Evolutionary conservation across 352 stramenopile genomes (phyloP).

Genomic region (Phytophthora hybrid): DNA sequence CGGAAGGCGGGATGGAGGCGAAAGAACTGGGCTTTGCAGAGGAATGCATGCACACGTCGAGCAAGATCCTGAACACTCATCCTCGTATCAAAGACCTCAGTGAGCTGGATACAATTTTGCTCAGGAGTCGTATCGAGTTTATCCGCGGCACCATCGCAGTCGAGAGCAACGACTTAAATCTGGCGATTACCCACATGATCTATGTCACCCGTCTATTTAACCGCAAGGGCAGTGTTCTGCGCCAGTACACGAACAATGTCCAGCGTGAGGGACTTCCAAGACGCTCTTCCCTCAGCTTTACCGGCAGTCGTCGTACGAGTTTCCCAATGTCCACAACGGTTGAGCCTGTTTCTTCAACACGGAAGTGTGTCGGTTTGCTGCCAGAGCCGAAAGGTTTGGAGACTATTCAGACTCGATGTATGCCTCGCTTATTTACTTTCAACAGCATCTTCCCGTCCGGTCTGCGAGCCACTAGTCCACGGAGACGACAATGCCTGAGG

Average conservation of each 20-base stretch:
- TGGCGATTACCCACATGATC: conserved; percentile 69
- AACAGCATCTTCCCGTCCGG: conserved; percentile 46
- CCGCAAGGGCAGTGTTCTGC: conserved; percentile 67
- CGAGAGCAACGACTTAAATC: conserved; percentile 74
- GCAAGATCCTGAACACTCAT: conserved; percentile 66
- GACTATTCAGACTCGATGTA: conserved; percentile 39
- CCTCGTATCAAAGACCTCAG: conserved; percentile 51
- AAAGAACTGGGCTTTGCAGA: conserved; percentile 73
- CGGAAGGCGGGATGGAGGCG: conserved; percentile 61
- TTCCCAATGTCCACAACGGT: conserved; percentile 28
- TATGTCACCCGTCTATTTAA: conserved; percentile 72
- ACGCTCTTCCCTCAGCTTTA: conserved; percentile 37
- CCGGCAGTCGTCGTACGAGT: conserved; percentile 33
- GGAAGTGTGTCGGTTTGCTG: conserved; percentile 24
- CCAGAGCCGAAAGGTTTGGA: conserved; percentile 1
- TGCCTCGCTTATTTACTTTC: conserved; percentile 57
- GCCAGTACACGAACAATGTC: conserved; percentile 61
- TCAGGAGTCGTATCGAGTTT: conserved; percentile 80
- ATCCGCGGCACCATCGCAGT: conserved; percentile 74
- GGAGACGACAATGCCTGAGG: conserved; percentile 2
- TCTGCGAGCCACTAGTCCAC: background rate
- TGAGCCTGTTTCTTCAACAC: conserved; percentile 8
- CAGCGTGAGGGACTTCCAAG: conserved; percentile 37
- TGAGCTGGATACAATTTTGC: conserved; percentile 67
- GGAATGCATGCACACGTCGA: conserved; percentile 81